Conservation (phyloP, 208 protist species). For the Jaenimonas drosophilae region DNA sequence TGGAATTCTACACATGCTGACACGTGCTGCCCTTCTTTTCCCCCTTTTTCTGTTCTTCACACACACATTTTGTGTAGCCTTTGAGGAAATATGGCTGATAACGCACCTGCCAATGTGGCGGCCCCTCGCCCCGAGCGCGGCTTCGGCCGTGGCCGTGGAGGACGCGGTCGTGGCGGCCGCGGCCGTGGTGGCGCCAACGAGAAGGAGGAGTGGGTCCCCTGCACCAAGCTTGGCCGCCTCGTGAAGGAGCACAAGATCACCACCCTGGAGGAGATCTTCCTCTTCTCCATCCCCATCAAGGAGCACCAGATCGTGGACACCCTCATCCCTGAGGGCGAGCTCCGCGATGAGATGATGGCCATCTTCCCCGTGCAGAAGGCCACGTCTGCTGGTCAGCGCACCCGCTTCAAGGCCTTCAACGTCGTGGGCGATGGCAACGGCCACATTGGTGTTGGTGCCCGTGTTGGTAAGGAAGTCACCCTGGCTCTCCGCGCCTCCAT, state of each 20-base stretch:
- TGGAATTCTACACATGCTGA: no score
- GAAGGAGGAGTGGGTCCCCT: conserved; percentile 96
- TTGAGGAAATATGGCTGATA: conserved; percentile 77
- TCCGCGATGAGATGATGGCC: conserved; percentile 96
- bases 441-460: conserved; percentile 98
- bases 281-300: conserved; percentile 99
- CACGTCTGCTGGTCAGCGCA: conserved; percentile 99
- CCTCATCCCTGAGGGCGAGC: conserved; percentile 87
- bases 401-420: conserved; percentile 99
- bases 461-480: conserved; percentile 99
- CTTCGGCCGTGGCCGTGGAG: conserved; percentile 23
- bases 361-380: conserved; percentile 99
- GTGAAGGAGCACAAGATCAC: conserved; percentile 96
- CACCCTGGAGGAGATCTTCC: conserved; percentile 98
- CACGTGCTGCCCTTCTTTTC: no score
- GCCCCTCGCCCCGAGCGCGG: conserved; percentile 34
- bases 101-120: conserved; percentile 24
- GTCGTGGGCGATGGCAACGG: conserved; percentile 98
- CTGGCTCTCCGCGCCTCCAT: conserved; percentile 98
- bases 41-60: no score
- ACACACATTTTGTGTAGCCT: no score
- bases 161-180: conserved; percentile 48
- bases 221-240: conserved; percentile 99
- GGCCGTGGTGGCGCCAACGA: conserved; percentile 39
- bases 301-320: conserved; percentile 99